Conservation (phyloP, 2,329 filamentous ascomycete genomes). For the Colletotrichum viniferum region DNA sequence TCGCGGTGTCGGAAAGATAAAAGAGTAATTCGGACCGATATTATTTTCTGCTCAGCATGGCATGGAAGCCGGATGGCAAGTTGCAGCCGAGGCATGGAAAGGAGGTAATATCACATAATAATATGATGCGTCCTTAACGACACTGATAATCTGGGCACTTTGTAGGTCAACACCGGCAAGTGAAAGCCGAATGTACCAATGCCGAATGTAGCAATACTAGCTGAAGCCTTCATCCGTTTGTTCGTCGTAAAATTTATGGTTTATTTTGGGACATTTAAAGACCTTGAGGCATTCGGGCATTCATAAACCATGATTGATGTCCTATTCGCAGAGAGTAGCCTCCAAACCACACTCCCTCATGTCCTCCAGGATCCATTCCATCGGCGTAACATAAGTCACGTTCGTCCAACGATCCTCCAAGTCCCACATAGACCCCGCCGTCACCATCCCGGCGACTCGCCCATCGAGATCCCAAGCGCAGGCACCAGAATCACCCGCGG, state of each 20-base stretch:
- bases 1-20: background rate
- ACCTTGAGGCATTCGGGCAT: background rate
- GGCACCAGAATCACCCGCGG: background rate
- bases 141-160: background rate
- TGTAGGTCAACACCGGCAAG: background rate
- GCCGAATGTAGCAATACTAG: background rate
- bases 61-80: background rate
- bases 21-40: background rate
- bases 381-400: background rate
- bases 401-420: background rate
- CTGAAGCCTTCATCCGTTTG: background rate
- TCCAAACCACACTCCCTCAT: background rate
- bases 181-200: background rate
- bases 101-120: background rate
- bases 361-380: background rate
- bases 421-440: background rate
- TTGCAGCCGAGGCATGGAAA: background rate
- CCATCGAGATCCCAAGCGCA: background rate
- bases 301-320: background rate
- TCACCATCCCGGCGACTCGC: background rate
- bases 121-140: background rate
- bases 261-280: background rate
- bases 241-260: background rate
- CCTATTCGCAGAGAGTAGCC: background rate
- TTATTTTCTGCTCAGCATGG: background rate